These are phyloP conservation scores for Blastobotrys serpentis DNA, from an alignment of 1,139 yeast genomes.

Conservation along the genomic window DNA sequence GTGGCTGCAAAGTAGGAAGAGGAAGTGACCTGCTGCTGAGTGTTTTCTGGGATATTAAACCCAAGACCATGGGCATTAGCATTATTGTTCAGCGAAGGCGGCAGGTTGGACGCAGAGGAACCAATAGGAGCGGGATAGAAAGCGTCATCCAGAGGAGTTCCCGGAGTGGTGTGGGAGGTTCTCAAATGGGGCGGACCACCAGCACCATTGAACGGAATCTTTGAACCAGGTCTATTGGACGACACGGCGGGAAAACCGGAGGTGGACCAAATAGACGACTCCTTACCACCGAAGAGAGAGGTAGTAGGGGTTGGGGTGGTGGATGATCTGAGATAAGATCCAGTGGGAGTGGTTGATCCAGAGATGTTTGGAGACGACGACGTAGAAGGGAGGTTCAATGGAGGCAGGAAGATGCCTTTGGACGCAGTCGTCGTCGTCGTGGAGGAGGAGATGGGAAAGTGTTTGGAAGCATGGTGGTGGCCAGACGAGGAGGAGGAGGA, in stretches of 20 bases:
- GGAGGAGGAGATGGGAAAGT: constrained; percentile 15
- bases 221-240: not conserved
- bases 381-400: constrained; percentile 17
- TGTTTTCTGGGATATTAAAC: constrained; percentile 9
- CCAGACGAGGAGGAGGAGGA: too few relatives aligned
- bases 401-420: constrained; percentile 15
- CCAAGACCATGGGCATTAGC: constrained; percentile 14
- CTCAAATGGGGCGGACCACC: constrained; percentile 7
- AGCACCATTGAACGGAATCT: constrained; percentile 6
- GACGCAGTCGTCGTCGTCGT: constrained; percentile 9
- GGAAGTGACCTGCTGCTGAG: constrained; percentile 12
- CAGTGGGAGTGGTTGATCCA: constrained; percentile 21
- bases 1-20: too few relatives aligned
- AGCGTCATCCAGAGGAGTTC: constrained; percentile 20
- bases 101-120: not conserved
- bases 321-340: constrained; percentile 10
- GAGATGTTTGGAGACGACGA: constrained; percentile 20
- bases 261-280: constrained; percentile 20
- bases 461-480: constrained; percentile 18
- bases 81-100: not conserved
- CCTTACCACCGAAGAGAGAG: constrained; percentile 16
- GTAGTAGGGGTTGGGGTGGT: constrained; percentile 12
- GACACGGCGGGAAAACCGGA: not conserved
- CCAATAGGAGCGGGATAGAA: constrained; percentile 12
- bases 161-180: constrained; percentile 22